phyloP scores from a whole-genome alignment of 306 rosid species.

The Arachis stenosperma region DNA sequence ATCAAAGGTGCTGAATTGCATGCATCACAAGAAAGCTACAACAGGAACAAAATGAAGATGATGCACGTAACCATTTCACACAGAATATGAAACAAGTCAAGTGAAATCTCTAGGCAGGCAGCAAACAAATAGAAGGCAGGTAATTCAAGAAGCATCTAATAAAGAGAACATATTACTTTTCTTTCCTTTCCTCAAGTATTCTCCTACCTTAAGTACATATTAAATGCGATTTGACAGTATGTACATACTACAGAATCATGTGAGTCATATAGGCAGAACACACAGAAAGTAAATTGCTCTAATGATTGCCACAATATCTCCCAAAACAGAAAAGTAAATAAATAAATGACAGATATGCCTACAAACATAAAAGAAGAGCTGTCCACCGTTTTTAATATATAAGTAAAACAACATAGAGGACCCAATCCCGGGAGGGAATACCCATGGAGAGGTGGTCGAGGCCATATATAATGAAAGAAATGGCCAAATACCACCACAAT shows the following conservation, averaged over 20 bases:
- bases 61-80: neutral
- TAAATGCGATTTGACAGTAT: neutral
- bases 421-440: no score
- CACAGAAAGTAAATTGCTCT: constrained; percentile 21
- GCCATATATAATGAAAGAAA: no score
- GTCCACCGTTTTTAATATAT: no score
- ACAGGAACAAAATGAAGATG: neutral
- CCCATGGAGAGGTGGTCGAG: no score
- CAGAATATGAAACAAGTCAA: constrained; percentile 34
- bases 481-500: no score
- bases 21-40: constrained; percentile 25
- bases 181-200: constrained; percentile 29
- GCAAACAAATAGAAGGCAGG: no score
- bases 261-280: neutral
- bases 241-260: constrained; percentile 9
- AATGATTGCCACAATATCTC: neutral
- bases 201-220: neutral
- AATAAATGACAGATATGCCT: neutral
- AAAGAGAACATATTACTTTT: neutral
- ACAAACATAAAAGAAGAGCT: neutral
- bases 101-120: no score
- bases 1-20: constrained; percentile 28
- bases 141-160: no score
- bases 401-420: no score
- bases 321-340: neutral